Evolutionary conservation across 495 filamentous ascomycete species (phyloP).

Genomic region (Echria macrotheca): DNA sequence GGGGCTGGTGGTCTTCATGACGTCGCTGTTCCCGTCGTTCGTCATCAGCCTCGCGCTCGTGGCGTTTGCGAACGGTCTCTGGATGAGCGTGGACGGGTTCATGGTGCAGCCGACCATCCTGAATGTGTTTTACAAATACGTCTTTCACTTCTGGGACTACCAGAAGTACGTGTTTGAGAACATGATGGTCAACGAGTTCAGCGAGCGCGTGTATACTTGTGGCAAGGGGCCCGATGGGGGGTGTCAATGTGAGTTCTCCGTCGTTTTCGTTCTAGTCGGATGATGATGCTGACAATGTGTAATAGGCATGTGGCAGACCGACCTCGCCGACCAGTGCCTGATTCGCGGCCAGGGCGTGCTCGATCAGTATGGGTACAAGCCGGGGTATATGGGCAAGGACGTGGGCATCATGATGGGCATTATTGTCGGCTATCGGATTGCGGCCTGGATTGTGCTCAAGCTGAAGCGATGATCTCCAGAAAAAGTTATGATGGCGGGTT

Average conservation of each 20-base stretch:
- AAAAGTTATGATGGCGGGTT: too few relatives aligned
- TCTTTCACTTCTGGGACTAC: constrained; percentile 80
- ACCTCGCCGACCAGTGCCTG: constrained; percentile 56
- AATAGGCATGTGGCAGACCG: constrained; percentile 63
- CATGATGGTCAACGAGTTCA: constrained; percentile 88
- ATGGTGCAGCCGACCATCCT: constrained; percentile 63
- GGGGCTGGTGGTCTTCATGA: constrained; percentile 70
- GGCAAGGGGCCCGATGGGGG: constrained; percentile 18
- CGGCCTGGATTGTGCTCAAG: constrained; percentile 42
- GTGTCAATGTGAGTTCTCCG: too few relatives aligned
- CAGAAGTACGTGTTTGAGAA: constrained; percentile 81
- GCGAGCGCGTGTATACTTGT: constrained; percentile 55
- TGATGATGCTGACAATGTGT: too few relatives aligned
- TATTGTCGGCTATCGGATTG: constrained; percentile 62
- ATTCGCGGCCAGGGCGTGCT: constrained; percentile 66
- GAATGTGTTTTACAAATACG: constrained; percentile 80
- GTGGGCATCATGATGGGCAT: constrained; percentile 72
- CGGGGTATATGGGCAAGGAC: constrained; percentile 59
- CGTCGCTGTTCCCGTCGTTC: constrained; percentile 68
- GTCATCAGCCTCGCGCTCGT: constrained; percentile 69
- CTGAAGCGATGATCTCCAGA: constrained; percentile 27
- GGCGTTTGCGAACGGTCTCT: constrained; percentile 78
- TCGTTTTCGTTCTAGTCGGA: too few relatives aligned
- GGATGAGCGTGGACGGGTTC: constrained; percentile 82
- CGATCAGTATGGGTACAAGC: constrained; percentile 59